Evolutionary conservation across 192 early-diverging fungal species (phyloP), one percentile per base, ranked within the genome.

Genomic region (Tieghemiomyces parasiticus): DNA sequence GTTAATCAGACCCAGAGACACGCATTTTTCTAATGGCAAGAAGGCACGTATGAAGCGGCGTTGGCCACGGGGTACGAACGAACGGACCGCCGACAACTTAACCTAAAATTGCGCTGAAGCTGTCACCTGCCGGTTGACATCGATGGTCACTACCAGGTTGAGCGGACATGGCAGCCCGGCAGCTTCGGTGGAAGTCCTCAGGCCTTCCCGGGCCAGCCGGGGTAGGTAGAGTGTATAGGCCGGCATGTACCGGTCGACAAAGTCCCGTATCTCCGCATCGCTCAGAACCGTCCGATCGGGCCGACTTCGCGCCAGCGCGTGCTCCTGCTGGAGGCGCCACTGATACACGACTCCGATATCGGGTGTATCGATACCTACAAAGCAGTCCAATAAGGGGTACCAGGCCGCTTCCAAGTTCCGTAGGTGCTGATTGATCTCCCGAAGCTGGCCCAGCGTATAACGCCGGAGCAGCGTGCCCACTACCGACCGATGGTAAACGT

Each of bases 281-380:
- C 73, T 74, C 68, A 97, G 67, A 9, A 80, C 77, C 25, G 69
- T 75, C 13, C 60, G 59, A 9, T 47, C 54, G 9, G 48, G 22
- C 6, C 4, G 6, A 8, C 6, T 9, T 54, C 68, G 60, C 6
- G 59, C 62, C 75, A 86, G 66, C 34, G 67, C 54, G 33, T 86
- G 75, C 64, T 97, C 95, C 67, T 95, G 92, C 47, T 97, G 71
- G 53, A 78, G 74, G 52, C 95, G 75, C 95, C 95, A 97, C 46
- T 76, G 60, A 71, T 89, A 92, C 0, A 94, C 83, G 1, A 81
- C 66, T 13, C 74, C 65, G 20, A 87, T 56, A 55, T 85, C 74
- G 0, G 72, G 49, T 0, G 87, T 72, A 2, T 75, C 68, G 42
- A 93, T 64, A 58, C 82, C 87, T 32, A 93, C 65, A 73, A 91